Evolutionary conservation across 2,329 filamentous ascomycete genomes (phyloP).

Genomic region (Pyrenophora graminea): DNA sequence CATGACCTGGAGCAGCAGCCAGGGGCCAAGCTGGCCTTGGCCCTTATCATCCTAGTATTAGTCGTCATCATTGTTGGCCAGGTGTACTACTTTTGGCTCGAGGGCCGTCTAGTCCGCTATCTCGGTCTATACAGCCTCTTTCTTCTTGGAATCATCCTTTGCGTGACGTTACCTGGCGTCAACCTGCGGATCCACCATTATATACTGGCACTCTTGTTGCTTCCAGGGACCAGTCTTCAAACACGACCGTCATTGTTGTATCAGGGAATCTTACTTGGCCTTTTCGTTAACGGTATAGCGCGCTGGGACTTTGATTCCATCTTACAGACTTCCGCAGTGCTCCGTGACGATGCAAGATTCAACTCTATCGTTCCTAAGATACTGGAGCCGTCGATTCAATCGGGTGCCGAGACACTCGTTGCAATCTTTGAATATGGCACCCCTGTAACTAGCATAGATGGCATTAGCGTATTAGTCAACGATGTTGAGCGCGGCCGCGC

Average conservation of each 20-base stretch:
- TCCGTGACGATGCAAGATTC: conserved; percentile 60
- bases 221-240: conserved; percentile 44
- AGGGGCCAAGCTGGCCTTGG: conserved; percentile 79
- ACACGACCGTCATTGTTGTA: conserved; percentile 43
- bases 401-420: conserved; percentile 53
- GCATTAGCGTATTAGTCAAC: conserved; percentile 78
- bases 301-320: conserved; percentile 58
- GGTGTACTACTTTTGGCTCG: conserved; percentile 83
- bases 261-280: conserved; percentile 42
- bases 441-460: conserved; percentile 61
- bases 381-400: conserved; percentile 21
- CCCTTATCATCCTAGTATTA: conserved; percentile 73
- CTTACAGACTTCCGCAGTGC: conserved; percentile 74
- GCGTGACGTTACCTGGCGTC: conserved; percentile 72
- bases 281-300: conserved; percentile 45
- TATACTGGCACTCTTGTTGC: conserved; percentile 40
- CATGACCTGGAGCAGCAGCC: conserved; percentile 89
- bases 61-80: conserved; percentile 71
- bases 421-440: conserved; percentile 62
- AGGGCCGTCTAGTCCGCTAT: conserved; percentile 77
- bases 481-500: conserved; percentile 70
- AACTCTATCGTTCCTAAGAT: conserved; percentile 63
- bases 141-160: conserved; percentile 66
- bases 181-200: conserved; percentile 84
- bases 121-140: conserved; percentile 77